Conservation (phyloP, 805 yeast genomes). For the Zygotorulaspora sp. region DNA sequence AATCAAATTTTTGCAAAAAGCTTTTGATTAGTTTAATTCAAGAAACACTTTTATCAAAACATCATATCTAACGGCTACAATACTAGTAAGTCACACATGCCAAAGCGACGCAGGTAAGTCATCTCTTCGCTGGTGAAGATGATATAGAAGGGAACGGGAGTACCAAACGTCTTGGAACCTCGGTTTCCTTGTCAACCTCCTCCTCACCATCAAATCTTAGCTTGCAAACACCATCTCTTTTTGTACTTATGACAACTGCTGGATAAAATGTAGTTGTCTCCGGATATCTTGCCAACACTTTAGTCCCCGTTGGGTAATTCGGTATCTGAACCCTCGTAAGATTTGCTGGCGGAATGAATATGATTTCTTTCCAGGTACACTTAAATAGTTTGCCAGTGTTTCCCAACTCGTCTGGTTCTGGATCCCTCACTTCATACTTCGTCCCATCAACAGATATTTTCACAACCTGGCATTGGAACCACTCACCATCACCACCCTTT, state of each 20-base stretch:
- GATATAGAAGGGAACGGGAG: slow-evolving; percentile 57
- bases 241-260: slow-evolving; percentile 80
- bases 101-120: no score
- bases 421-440: slow-evolving; percentile 87
- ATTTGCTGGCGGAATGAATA: slow-evolving; percentile 58
- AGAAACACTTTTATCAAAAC: no score
- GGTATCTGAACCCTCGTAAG: slow-evolving; percentile 34
- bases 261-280: slow-evolving; percentile 96
- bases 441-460: slow-evolving; percentile 70
- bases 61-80: no score
- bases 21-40: no score
- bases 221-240: slow-evolving; percentile 69
- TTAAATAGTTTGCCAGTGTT: slow-evolving; percentile 83
- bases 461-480: slow-evolving; percentile 93
- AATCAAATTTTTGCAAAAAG: no score
- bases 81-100: no score
- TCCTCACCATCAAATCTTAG: slow-evolving; percentile 94
- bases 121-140: slow-evolving; percentile 23
- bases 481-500: slow-evolving; percentile 72
- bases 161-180: slow-evolving; percentile 80
- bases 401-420: slow-evolving; percentile 92
- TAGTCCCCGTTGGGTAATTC: slow-evolving; percentile 67
- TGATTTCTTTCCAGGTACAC: slow-evolving; percentile 75
- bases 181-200: slow-evolving; percentile 92
- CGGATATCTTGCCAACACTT: slow-evolving; percentile 90